Evolutionary conservation across 176 grass and related monocot genomes (phyloP).

Genomic region (Cocos nucifera): DNA sequence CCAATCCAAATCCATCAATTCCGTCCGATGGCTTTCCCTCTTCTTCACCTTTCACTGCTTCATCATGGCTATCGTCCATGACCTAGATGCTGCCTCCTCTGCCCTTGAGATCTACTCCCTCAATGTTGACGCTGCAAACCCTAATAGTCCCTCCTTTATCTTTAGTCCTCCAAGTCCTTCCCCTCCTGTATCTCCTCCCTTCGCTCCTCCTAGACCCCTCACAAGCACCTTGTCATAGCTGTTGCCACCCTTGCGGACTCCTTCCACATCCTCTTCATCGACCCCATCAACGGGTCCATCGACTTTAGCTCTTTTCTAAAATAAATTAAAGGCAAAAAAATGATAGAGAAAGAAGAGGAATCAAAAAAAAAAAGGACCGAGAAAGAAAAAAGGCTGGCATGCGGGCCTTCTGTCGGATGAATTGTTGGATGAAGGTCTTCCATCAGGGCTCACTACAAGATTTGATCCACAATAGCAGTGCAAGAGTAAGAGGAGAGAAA

Average conservation of each 20-base stretch:
- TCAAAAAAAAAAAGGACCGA: too few relatives aligned
- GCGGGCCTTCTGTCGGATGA: too few relatives aligned
- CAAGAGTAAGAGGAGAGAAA: too few relatives aligned
- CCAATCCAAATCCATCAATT: constrained; percentile 36
- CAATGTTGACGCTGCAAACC: neutral
- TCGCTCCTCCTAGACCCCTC: constrained; percentile 31
- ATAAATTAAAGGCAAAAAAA: too few relatives aligned
- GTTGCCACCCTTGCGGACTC: constrained; percentile 22
- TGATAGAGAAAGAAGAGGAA: too few relatives aligned
- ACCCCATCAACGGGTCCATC: constrained; percentile 26
- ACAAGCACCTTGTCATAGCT: constrained; percentile 6
- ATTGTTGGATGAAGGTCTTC: too few relatives aligned
- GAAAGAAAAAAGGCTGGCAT: too few relatives aligned
- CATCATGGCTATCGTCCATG: constrained; percentile 39
- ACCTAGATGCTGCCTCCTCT: constrained; percentile 8
- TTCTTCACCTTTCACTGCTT: constrained; percentile 24
- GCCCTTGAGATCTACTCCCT: constrained; percentile 33
- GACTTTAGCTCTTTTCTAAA: neutral
- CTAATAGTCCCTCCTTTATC: neutral
- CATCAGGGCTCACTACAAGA: too few relatives aligned
- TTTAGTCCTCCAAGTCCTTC: constrained; percentile 29
- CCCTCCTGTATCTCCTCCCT: constrained; percentile 45
- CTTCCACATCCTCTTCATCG: constrained; percentile 30
- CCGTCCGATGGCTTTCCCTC: constrained; percentile 53
- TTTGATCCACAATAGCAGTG: too few relatives aligned